These are phyloP conservation scores for Penicillium sp. DNA, from an alignment of 2,329 filamentous ascomycete species.

Conservation along the genomic window DNA sequence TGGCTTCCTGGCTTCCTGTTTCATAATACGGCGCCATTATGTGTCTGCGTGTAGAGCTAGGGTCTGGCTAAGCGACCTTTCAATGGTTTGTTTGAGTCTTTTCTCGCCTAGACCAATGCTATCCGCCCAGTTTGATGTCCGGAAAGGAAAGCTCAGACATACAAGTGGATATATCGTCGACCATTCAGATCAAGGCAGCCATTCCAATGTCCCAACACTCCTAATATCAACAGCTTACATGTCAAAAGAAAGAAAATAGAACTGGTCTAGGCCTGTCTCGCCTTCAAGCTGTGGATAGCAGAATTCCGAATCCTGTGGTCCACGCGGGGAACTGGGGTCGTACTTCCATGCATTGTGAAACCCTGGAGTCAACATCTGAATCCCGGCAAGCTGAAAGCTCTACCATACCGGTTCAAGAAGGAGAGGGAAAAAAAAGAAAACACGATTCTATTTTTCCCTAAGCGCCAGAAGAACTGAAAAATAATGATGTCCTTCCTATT, in stretches of 20 bases:
- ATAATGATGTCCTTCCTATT: background rate
- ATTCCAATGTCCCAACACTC: background rate
- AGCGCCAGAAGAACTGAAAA: background rate
- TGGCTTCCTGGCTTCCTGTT: too few relatives aligned
- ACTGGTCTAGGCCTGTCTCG: constrained; percentile 1
- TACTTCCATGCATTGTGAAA: constrained; percentile 16
- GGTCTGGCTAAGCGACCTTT: background rate
- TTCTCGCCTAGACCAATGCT: background rate
- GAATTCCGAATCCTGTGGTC: constrained; percentile 9
- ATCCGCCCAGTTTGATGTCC: background rate
- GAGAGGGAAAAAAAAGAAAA: background rate
- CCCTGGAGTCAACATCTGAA: constrained; percentile 1
- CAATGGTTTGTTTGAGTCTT: background rate
- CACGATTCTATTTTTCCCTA: background rate
- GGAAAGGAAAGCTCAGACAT: background rate
- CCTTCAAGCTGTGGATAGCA: constrained; percentile 7
- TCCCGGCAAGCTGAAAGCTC: background rate
- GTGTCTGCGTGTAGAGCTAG: background rate
- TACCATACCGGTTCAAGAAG: background rate
- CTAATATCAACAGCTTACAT: background rate
- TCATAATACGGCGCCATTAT: background rate
- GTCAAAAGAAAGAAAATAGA: background rate
- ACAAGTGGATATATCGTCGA: background rate
- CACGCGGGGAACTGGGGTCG: constrained; percentile 16
- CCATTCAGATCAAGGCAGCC: background rate